Evolutionary conservation across 305 asterid genomes (phyloP), one percentile per base, ranked within the genome.

Genomic region (Fraxinus dipetala): DNA sequence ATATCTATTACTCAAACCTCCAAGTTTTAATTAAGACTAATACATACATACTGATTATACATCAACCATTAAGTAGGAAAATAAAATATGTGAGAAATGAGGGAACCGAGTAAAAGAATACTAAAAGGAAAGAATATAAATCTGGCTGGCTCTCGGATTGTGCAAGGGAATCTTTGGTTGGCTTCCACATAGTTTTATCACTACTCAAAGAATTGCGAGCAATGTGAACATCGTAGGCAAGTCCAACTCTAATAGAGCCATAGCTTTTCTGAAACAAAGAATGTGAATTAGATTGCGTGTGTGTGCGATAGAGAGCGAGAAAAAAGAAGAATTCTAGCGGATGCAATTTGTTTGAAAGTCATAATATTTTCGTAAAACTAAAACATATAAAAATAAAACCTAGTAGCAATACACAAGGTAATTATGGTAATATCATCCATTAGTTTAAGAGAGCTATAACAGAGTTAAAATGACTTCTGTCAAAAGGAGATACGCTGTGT

Each of bases 51-150:
- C 32, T 22, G 14, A 20, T 61, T 61, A 61, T 7, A 61, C 31
- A 61, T 18, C 70, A 61, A 61, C 13, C 70, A 61, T 61, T 51
- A 16, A 22, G 70, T 22, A 61, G 4, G 28, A 61, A 61, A 61
- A 61, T 8, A 61, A 61, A 61, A 7, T 4, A 5, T 6, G 11
- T 10, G 31, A 20, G 24, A 16, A 61, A 32, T 32, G 4, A 45
- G 5, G 24, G 26, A 18, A 61, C 31, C 0, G 26, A 24, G 26
- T 24, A 24, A 24, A 24, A 24, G 38, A 35, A 73, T 95, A 96
- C 98, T 97, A 94, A 87, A 4, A 94, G 94, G 79, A 96, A 93
- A 43, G 99, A 96, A 92, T 98, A 94, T 86, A 96, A 94, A 78
- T 32, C 98, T 18, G 97, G 98, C 24, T 96, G 86, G 78, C 89